These are phyloP conservation scores for Apiospora aurea DNA, from an alignment of 2,329 filamentous ascomycete species.

Conservation along the genomic window DNA sequence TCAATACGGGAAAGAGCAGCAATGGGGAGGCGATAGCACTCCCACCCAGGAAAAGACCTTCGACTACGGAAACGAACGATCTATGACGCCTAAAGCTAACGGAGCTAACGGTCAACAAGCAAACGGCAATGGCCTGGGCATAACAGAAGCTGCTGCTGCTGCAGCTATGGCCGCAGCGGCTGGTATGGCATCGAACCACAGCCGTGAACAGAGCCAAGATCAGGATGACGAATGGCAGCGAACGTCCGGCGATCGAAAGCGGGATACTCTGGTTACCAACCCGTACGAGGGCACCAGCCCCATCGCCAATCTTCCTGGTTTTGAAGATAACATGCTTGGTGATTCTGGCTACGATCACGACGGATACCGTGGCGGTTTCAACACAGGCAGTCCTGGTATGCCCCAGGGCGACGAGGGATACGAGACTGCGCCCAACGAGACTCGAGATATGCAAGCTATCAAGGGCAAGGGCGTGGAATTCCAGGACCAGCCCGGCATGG, in stretches of 20 bases:
- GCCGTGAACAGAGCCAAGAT: constrained; percentile 62
- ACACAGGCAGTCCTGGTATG: constrained; percentile 65
- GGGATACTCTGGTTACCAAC: constrained; percentile 71
- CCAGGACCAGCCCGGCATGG: constrained; percentile 58
- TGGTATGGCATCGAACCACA: constrained; percentile 54
- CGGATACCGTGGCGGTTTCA: constrained; percentile 53
- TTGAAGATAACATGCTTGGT: constrained; percentile 58
- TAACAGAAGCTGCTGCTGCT: constrained; percentile 56
- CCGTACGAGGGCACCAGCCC: constrained; percentile 72
- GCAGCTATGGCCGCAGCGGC: constrained; percentile 61
- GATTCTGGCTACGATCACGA: constrained; percentile 45
- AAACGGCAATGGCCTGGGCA: constrained; percentile 50
- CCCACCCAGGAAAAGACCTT: constrained; percentile 43
- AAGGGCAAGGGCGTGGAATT: constrained; percentile 66
- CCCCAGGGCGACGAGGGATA: constrained; percentile 86
- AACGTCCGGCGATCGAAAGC: constrained; percentile 67
- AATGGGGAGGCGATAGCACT: constrained; percentile 43
- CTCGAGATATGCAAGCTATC: constrained; percentile 56
- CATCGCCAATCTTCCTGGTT: constrained; percentile 59
- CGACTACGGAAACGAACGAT: constrained; percentile 43
- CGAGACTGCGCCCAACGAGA: constrained; percentile 73
- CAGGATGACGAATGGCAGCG: constrained; percentile 71
- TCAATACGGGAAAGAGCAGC: constrained; percentile 37
- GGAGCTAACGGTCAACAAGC: background rate
- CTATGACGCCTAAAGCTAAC: constrained; percentile 39